Base-by-base conservation (phyloP, 371 early-diverging fungal genomes). In the Haplosporangium sp. region DNA sequence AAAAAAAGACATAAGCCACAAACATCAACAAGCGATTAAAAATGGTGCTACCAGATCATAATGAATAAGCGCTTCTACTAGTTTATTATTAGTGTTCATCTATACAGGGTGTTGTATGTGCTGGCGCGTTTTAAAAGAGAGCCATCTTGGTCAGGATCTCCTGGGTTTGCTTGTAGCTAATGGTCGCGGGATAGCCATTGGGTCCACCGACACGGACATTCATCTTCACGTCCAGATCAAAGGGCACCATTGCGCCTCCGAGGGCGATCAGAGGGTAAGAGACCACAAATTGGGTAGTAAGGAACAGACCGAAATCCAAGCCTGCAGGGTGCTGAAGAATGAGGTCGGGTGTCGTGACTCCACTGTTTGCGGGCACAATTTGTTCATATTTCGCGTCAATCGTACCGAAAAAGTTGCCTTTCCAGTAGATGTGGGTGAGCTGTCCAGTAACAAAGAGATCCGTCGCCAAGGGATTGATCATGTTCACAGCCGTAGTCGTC, bases 361-460 rank as follows among this genome's bases (percentile, higher is more conserved):
- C 10, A n/a, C 68, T 58, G 14, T 77, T 77, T 43, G 72, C 48
- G 13, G 67, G 64, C 5, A 77, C 65, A 29, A 50, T 23, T 55
- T 77, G 79, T 20, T 67, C 50, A 11, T 77, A 71, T 50, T 45
- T 55, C 43, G 84, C 84, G 56, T 83, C 64, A 55, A 88, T 85
- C 63, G 84, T 83, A 45, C 89, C 89, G 36, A 88, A 82, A 48
- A 83, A 84, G 74, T 82, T 83, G 18, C 86, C 86, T 10, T 76
- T 62, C 70, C 80, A 86, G 8, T 75, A 81, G 48, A 82, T 83
- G 42, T 85, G 72, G 11, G 87, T 85, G 14, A 68, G 64, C 37
- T 85, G 76, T 23, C 84, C 82, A 59, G 80, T 82, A 37, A 83
- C 66, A 79, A 82, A 86, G 7, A 87, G 85, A 38, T 85, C 84